phyloP scores from a whole-genome alignment of 352 stramenopile genomes.

The Phytopythium aichiense region DNA sequence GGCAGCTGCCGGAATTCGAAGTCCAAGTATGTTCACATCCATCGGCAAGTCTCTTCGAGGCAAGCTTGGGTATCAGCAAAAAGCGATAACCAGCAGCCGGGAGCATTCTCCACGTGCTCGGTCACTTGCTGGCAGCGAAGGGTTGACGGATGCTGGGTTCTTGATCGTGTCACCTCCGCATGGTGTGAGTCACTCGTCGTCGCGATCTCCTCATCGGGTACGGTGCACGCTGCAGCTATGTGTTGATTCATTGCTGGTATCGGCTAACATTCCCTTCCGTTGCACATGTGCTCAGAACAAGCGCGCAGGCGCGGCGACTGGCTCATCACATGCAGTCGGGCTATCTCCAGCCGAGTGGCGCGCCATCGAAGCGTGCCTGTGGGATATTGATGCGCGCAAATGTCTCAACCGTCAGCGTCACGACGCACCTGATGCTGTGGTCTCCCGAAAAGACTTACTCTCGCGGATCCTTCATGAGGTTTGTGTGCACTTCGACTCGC shows the following conservation, averaged over 20 bases:
- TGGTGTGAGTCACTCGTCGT: neutral
- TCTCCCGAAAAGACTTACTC: constrained; percentile 13
- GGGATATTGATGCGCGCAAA: constrained; percentile 42
- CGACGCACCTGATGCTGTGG: constrained; percentile 5
- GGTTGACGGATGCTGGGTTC: neutral
- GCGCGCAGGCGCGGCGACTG: neutral
- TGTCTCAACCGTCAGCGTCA: neutral
- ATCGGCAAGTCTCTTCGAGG: constrained; percentile 38
- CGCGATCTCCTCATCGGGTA: neutral
- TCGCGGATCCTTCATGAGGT: constrained; percentile 27
- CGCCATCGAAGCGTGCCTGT: constrained; percentile 52
- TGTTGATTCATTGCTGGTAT: neutral
- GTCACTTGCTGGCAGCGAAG: neutral
- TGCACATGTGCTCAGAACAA: neutral
- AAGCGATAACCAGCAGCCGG: neutral
- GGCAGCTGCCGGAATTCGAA: constrained; percentile 16
- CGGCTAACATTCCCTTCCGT: neutral
- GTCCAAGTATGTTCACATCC: constrained; percentile 32
- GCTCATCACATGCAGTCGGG: neutral
- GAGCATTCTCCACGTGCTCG: constrained; percentile 2
- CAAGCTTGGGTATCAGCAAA: constrained; percentile 23
- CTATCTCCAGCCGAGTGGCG: constrained; percentile 33
- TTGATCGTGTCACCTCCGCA: neutral
- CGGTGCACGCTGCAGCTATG: neutral
- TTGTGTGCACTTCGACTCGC: constrained; percentile 2